Evolutionary conservation across 768 basidiomycete species (phyloP).

Genomic region (Rubroboletus satanas): DNA sequence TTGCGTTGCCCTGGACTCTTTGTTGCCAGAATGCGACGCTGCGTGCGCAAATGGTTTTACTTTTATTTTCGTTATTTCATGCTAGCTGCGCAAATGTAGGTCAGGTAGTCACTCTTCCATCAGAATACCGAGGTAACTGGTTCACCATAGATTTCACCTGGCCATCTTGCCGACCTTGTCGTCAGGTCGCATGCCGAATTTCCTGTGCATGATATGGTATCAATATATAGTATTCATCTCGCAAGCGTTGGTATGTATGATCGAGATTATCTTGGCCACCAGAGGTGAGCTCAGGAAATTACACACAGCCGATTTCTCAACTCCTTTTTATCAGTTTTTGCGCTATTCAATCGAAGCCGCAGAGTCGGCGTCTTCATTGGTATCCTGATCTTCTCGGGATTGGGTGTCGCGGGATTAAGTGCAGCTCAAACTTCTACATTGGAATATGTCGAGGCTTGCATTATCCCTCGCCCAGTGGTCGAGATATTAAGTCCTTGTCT

Average conservation of each 20-base stretch:
- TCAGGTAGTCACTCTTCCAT: not conserved
- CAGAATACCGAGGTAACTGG: not conserved
- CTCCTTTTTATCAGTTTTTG: constrained; percentile 11
- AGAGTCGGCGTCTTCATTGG: constrained; percentile 21
- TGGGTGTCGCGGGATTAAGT: constrained; percentile 16
- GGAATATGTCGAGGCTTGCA: constrained; percentile 16
- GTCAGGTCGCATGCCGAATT: constrained; percentile 7
- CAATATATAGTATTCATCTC: not conserved
- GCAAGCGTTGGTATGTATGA: constrained; percentile 9
- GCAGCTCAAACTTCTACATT: constrained; percentile 15
- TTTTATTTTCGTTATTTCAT: constrained; percentile 19
- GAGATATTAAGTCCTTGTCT: not conserved
- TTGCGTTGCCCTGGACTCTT: not conserved
- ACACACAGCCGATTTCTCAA: not conserved
- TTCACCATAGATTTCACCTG: constrained; percentile 8
- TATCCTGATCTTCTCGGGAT: constrained; percentile 10
- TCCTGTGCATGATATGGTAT: constrained; percentile 14
- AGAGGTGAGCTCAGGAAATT: constrained; percentile 20
- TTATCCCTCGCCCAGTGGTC: constrained; percentile 18
- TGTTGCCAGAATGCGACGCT: constrained; percentile 9
- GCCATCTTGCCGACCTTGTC: constrained; percentile 5
- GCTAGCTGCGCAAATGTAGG: constrained; percentile 11
- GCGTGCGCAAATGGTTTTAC: constrained; percentile 13
- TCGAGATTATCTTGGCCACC: constrained; percentile 23
- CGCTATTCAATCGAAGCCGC: constrained; percentile 35